Percentiles rank a stretch among this genome's conserved stretches.
phyloP scores from a whole-genome alignment of 495 filamentous ascomycete genomes.

The Xylaria castorea region DNA sequence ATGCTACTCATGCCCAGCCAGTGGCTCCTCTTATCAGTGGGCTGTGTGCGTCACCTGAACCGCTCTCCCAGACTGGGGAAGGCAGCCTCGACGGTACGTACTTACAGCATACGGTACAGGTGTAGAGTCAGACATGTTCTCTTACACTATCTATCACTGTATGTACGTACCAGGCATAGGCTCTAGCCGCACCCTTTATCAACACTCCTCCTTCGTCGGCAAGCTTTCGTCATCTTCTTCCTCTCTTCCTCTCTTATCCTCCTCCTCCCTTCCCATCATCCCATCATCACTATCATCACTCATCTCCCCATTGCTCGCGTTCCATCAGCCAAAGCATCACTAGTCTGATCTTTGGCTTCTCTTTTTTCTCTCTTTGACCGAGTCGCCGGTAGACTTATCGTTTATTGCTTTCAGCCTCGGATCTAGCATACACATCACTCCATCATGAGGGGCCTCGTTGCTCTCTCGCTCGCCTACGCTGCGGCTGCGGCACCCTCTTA shows the following conservation, averaged over 20 bases:
- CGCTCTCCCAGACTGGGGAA: slow-evolving; percentile 40
- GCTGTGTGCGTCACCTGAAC: slow-evolving; percentile 48
- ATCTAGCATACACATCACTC: slow-evolving; percentile 30
- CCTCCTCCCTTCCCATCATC: slow-evolving; percentile 52
- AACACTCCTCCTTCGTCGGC: slow-evolving; percentile 34
- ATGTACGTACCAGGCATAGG: no score
- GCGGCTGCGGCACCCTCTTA: slow-evolving; percentile 78
- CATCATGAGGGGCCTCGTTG: slow-evolving; percentile 77
- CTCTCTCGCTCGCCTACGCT: slow-evolving; percentile 70
- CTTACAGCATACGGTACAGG: no score
- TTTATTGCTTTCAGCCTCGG: slow-evolving; percentile 35
- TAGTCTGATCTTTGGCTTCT: slow-evolving; percentile 39
- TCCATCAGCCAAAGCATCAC: slow-evolving; percentile 38
- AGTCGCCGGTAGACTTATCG: slow-evolving; percentile 54
- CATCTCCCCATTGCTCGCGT: slow-evolving; percentile 29
- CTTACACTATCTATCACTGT: slow-evolving; percentile 38
- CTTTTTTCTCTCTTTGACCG: slow-evolving; percentile 36
- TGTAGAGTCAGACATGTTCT: slow-evolving; percentile 30
- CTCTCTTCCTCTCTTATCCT: slow-evolving; percentile 25
- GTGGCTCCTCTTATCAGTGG: slow-evolving; percentile 26
- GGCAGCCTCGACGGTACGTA: slow-evolving; percentile 33
- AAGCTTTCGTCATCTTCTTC: slow-evolving; percentile 44
- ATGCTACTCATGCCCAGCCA: not conserved
- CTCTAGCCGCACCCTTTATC: slow-evolving; percentile 31
- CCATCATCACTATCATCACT: slow-evolving; percentile 41